phyloP scores from a whole-genome alignment of 306 rosid species.

The Morella rubra region DNA sequence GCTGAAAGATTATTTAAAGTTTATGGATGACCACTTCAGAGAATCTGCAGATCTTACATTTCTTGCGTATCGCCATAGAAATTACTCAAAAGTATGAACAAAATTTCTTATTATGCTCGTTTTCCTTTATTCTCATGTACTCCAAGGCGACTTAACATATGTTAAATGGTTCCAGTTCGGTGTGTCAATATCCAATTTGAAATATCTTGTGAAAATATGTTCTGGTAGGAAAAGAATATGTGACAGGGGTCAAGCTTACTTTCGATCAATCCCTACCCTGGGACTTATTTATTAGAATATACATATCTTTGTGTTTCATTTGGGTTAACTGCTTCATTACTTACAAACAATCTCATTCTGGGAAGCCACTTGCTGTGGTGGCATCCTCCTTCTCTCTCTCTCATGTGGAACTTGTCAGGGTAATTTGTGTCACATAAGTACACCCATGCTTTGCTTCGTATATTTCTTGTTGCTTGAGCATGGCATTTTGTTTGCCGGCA shows the following conservation, averaged over 20 bases:
- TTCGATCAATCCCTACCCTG: background rate
- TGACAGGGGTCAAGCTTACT: background rate
- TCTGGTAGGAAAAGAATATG: background rate
- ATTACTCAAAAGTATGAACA: constrained; percentile 78
- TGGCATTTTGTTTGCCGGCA: background rate
- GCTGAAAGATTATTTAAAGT: constrained; percentile 85
- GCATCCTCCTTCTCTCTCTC: background rate
- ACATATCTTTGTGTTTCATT: background rate
- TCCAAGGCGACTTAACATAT: constrained; percentile 16
- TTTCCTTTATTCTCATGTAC: constrained; percentile 24
- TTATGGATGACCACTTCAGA: constrained; percentile 95
- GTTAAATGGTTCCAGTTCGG: constrained; percentile 16
- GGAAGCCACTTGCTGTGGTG: background rate
- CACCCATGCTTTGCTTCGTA: background rate
- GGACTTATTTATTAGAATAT: background rate
- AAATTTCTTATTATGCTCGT: background rate
- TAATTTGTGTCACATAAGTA: background rate
- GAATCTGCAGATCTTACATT: constrained; percentile 97
- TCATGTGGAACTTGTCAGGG: background rate
- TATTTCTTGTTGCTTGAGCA: background rate
- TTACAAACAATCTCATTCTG: background rate
- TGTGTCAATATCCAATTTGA: background rate
- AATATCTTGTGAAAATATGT: background rate
- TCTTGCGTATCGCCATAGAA: constrained; percentile 93
- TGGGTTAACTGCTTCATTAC: background rate